Base-by-base conservation (phyloP, 2,329 filamentous ascomycete species). In the Sordariomycetes sp. region DNA sequence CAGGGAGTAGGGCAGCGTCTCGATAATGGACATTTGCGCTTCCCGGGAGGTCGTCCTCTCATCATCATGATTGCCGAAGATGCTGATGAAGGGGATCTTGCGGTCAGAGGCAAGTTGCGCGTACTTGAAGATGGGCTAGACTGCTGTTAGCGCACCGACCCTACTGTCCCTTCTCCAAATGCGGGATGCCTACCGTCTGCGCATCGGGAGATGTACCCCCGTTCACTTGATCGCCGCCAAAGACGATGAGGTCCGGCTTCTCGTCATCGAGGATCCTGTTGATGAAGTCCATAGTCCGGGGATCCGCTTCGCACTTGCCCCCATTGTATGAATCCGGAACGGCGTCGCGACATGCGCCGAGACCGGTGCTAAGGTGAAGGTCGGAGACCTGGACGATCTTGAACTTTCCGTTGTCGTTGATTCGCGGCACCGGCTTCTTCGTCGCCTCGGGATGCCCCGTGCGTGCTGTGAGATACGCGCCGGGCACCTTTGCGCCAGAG, bases 321-420 rank as follows among this genome's bases (percentile, higher is more conserved):
- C 85, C 86, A 57, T 90, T 82, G 63, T 83, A 82, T 54, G 79
- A 80, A 61, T 84, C 81, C 0, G 92, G 92, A 63, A 93, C 79
- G n/a, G 90, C 83, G 65, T 99, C 91, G 63, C 94, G 85, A 68
- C 94, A 99, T 52, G 74, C 73, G 11, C 94, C 94, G 5, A 92
- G 79, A 11, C 93, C 94, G 2, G 94, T 99, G 67, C 90, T 93
- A 59, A 99, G 75, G 71, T 99, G 94, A 61, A 97, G 75, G 74
- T 99, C 94, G n/a, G 91, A 88, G 58, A 96, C 78, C 72, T 99
- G 94, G 80, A 99, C 85, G 63, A 99, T 96, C 76, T 97, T 97
- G 77, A 97, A 97, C 65, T 88, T 90, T 34, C 93, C 94, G 68
- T 94, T 90, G 61, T 95, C 90, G 51, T 83, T 82, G 62, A 99